These are phyloP conservation scores for Pseudopithomyces chartarum DNA, from an alignment of 2,329 filamentous ascomycete genomes.

Conservation along the genomic window DNA sequence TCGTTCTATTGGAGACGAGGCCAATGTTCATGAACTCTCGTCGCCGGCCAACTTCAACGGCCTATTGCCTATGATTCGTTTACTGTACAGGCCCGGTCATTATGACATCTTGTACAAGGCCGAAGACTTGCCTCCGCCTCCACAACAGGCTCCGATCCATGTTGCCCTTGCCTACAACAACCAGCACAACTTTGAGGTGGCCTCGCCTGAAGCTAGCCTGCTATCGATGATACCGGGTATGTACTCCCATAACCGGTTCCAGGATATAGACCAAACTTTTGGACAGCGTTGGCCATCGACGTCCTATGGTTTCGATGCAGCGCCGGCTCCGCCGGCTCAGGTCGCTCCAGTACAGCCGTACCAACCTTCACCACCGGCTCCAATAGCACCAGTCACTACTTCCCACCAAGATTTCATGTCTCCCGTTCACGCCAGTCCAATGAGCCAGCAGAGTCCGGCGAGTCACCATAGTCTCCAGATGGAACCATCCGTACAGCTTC, in stretches of 20 bases:
- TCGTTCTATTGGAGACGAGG: constrained; percentile 75
- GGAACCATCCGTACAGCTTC: constrained; percentile 38
- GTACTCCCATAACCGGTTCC: constrained; percentile 34
- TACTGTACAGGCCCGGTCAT: constrained; percentile 77
- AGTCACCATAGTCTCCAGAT: constrained; percentile 39
- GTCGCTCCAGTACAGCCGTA: constrained; percentile 40
- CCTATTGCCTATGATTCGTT: constrained; percentile 64
- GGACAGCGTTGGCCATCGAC: constrained; percentile 40
- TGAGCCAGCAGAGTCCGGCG: constrained; percentile 17
- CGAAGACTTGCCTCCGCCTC: constrained; percentile 51
- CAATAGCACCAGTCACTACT: constrained; percentile 31
- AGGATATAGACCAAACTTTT: constrained; percentile 24
- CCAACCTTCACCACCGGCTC: constrained; percentile 33
- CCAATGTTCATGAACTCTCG: constrained; percentile 70
- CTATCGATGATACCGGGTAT: constrained; percentile 53
- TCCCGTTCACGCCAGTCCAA: constrained; percentile 31
- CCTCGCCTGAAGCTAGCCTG: constrained; percentile 40
- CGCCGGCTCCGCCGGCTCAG: constrained; percentile 38
- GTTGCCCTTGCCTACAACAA: constrained; percentile 43
- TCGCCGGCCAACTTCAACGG: constrained; percentile 55
- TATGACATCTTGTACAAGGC: constrained; percentile 91
- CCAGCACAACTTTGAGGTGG: constrained; percentile 49
- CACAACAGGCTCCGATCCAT: constrained; percentile 35
- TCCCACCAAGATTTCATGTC: constrained; percentile 41
- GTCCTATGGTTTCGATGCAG: constrained; percentile 43